Conservation (phyloP, 805 yeast species). For the Kluyveromyces starmeri region DNA sequence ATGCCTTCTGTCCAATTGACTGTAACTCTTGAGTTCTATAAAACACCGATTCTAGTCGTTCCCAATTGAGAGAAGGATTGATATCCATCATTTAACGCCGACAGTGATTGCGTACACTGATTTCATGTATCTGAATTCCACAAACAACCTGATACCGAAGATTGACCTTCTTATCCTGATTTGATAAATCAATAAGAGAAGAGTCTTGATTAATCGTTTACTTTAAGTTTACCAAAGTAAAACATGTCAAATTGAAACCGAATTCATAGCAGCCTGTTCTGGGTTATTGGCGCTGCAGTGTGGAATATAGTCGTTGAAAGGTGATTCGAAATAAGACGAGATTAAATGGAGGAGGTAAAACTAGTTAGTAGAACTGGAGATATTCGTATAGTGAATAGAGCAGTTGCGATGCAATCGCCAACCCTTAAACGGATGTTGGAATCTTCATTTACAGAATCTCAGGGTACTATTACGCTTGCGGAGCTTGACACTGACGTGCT, state of each 20-base stretch:
- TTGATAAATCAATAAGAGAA: too few relatives aligned
- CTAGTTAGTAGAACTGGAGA: slow-evolving; percentile 67
- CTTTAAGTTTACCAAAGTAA: too few relatives aligned
- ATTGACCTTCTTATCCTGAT: too few relatives aligned
- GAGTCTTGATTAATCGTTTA: too few relatives aligned
- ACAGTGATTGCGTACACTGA: too few relatives aligned
- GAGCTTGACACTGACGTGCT: slow-evolving; percentile 66
- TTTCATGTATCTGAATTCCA: too few relatives aligned
- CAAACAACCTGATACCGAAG: too few relatives aligned
- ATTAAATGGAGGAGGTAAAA: slow-evolving; percentile 34
- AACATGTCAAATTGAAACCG: too few relatives aligned
- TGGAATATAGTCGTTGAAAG: too few relatives aligned
- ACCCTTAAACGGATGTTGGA: slow-evolving; percentile 51
- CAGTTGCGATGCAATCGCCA: slow-evolving; percentile 69
- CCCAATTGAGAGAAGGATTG: slow-evolving; percentile 58
- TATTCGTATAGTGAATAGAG: slow-evolving; percentile 51
- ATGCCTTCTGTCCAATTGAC: slow-evolving; percentile 32
- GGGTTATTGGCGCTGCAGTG: too few relatives aligned
- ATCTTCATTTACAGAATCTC: slow-evolving; percentile 51
- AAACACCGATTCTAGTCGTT: slow-evolving; percentile 59
- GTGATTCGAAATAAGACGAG: too few relatives aligned
- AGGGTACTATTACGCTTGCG: slow-evolving; percentile 44
- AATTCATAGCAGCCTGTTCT: too few relatives aligned
- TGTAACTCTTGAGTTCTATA: slow-evolving; percentile 42
- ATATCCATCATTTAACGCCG: not conserved